Evolutionary conservation across 2,329 filamentous ascomycete genomes (phyloP).

Genomic region (Talaromyces sp.): DNA sequence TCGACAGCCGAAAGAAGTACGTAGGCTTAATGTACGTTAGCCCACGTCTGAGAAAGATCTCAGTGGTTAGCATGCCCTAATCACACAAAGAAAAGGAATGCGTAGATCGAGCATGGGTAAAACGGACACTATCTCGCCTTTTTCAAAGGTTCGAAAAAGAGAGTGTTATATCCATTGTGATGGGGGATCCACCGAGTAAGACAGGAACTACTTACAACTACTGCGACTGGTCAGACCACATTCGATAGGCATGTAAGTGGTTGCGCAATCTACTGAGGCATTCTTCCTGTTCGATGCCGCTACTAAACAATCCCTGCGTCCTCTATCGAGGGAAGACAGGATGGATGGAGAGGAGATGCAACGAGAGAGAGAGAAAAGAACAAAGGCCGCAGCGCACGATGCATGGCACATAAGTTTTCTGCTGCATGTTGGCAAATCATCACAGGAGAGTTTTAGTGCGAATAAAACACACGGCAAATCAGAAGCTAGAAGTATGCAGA

Average conservation of each 20-base stretch:
- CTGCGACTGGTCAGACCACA: slow-evolving; percentile 1
- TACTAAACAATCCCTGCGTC: background rate
- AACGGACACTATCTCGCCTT: background rate
- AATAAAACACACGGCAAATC: slow-evolving; percentile 10
- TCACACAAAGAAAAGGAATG: slow-evolving; percentile 2
- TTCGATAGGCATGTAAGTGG: slow-evolving; percentile 4
- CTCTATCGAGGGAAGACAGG: background rate
- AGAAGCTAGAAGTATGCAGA: slow-evolving; percentile 1
- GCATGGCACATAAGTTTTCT: background rate
- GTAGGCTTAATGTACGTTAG: background rate
- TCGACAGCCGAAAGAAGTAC: slow-evolving; percentile 2
- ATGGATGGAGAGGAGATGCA: background rate
- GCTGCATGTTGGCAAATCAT: slow-evolving; percentile 5
- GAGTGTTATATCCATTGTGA: background rate
- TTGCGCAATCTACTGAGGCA: background rate
- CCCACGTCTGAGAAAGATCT: background rate
- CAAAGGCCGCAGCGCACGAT: slow-evolving; percentile 7
- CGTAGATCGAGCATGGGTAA: slow-evolving; percentile 2
- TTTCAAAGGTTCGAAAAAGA: slow-evolving; percentile 4
- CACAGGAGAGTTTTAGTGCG: background rate
- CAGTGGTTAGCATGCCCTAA: slow-evolving; percentile 1
- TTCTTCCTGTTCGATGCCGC: background rate
- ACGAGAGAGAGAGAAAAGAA: background rate
- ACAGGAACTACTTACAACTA: background rate
- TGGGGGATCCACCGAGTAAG: background rate